Evolutionary conservation across 495 filamentous ascomycete genomes (phyloP).

Genomic region (Penicillium longicatenatum): DNA sequence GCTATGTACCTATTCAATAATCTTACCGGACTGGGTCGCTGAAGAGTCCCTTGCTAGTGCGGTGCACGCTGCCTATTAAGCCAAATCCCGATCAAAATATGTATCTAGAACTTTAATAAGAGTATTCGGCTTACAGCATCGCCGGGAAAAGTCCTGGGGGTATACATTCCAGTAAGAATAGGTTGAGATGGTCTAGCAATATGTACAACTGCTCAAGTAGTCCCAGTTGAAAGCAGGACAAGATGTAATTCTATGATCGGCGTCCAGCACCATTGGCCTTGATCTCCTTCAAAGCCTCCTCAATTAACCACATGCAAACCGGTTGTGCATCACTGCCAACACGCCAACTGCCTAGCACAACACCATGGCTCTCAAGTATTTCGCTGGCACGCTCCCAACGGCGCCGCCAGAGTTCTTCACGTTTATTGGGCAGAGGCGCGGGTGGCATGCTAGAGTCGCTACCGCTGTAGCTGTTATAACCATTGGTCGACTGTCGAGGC

Average conservation of each 20-base stretch:
- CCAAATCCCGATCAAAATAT: too few relatives aligned
- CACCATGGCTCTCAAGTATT: conserved; percentile 65
- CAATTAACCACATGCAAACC: conserved; percentile 54
- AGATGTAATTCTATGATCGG: not conserved
- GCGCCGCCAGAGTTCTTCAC: conserved; percentile 79
- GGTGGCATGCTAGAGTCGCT: conserved; percentile 26
- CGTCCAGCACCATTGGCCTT: conserved; percentile 8
- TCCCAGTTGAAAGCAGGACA: not conserved
- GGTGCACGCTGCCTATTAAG: too few relatives aligned
- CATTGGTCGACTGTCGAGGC: conserved; percentile 13
- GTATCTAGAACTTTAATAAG: too few relatives aligned
- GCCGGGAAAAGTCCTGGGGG: not conserved
- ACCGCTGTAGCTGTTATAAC: conserved; percentile 15
- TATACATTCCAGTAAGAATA: not conserved
- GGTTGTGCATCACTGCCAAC: conserved; percentile 76
- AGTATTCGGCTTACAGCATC: not conserved
- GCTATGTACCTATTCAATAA: too few relatives aligned
- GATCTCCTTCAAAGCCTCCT: conserved; percentile 41
- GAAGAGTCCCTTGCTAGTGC: too few relatives aligned
- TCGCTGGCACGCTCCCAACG: conserved; percentile 76
- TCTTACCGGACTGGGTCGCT: too few relatives aligned
- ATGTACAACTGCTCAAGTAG: not conserved
- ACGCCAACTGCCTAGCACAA: conserved; percentile 81
- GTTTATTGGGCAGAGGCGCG: conserved; percentile 60
- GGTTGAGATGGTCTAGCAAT: not conserved